Percentiles rank a stretch among this genome's conserved stretches.
Conservation (phyloP, 495 filamentous ascomycete genomes). For the Pyrenula aspistea region DNA sequence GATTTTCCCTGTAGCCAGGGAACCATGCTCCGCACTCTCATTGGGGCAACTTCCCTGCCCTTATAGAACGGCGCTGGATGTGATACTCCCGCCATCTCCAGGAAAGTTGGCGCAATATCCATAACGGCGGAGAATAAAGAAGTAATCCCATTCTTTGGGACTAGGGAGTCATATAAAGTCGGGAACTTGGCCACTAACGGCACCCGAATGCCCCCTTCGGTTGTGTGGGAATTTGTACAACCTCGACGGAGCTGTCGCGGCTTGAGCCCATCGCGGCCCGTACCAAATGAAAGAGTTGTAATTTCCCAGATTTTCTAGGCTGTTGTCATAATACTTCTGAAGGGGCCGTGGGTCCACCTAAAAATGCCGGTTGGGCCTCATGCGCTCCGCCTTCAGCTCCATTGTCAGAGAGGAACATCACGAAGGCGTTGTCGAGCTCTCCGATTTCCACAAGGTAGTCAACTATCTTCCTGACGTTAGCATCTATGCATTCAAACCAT, state of each 20-base stretch:
- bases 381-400: constrained; percentile 52
- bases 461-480: constrained; percentile 47
- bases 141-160: constrained; percentile 28
- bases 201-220: constrained; percentile 48
- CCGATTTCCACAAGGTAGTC: constrained; percentile 40
- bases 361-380: constrained; percentile 45
- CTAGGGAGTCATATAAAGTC: constrained; percentile 13
- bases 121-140: constrained; percentile 50
- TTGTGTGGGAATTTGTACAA: constrained; percentile 51
- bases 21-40: constrained; percentile 42
- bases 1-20: constrained; percentile 23
- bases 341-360: constrained; percentile 35
- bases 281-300: constrained; percentile 55
- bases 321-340: constrained; percentile 52
- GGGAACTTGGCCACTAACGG: constrained; percentile 44
- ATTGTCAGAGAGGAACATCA: constrained; percentile 54
- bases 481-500: constrained; percentile 53
- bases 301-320: constrained; percentile 47
- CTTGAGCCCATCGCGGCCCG: constrained; percentile 51
- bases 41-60: constrained; percentile 42
- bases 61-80: constrained; percentile 46
- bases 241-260: constrained; percentile 49
- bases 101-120: constrained; percentile 49
- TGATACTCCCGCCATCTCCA: constrained; percentile 47
- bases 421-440: constrained; percentile 52